phyloP scores from a whole-genome alignment of 2,329 filamentous ascomycete genomes.

The Alternaria sp. region DNA sequence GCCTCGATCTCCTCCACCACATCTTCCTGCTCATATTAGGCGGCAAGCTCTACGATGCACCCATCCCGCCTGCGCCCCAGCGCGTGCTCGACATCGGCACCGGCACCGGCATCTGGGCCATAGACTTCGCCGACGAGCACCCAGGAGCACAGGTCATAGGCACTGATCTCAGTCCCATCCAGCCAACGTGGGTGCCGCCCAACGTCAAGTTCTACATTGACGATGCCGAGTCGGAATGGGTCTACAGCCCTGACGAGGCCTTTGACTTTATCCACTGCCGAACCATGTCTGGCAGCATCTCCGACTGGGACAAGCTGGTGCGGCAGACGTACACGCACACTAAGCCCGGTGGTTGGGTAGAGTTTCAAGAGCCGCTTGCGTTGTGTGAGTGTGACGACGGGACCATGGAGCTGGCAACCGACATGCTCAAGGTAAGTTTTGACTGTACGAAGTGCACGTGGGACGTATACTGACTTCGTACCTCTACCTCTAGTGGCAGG shows the following conservation, averaged over 20 bases:
- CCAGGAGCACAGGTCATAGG: slow-evolving; percentile 44
- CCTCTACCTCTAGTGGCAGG: slow-evolving; percentile 31
- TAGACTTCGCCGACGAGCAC: slow-evolving; percentile 48
- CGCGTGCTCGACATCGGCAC: slow-evolving; percentile 50
- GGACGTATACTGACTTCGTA: neutral
- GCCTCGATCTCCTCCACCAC: slow-evolving; percentile 48
- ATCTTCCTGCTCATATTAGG: slow-evolving; percentile 45
- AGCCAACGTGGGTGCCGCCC: slow-evolving; percentile 48
- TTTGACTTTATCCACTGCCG: slow-evolving; percentile 47
- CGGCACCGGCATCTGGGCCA: slow-evolving; percentile 50
- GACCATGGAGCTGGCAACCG: slow-evolving; percentile 31
- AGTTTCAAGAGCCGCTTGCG: slow-evolving; percentile 46
- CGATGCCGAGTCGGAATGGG: slow-evolving; percentile 50
- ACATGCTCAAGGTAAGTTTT: slow-evolving; percentile 11
- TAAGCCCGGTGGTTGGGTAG: slow-evolving; percentile 43
- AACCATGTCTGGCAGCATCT: slow-evolving; percentile 37
- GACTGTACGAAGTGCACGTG: neutral
- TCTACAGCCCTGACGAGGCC: slow-evolving; percentile 39
- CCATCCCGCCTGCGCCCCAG: slow-evolving; percentile 24
- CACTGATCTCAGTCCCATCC: slow-evolving; percentile 48
- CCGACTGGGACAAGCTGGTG: slow-evolving; percentile 42
- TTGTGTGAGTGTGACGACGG: slow-evolving; percentile 42
- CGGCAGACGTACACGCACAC: slow-evolving; percentile 34
- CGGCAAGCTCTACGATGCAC: slow-evolving; percentile 46
- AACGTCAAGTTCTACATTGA: slow-evolving; percentile 53